Percentiles rank a stretch among this genome's conserved stretches.
Conservation (phyloP, 1,139 yeast genomes). For the Lodderomyces metapsilosis region DNA sequence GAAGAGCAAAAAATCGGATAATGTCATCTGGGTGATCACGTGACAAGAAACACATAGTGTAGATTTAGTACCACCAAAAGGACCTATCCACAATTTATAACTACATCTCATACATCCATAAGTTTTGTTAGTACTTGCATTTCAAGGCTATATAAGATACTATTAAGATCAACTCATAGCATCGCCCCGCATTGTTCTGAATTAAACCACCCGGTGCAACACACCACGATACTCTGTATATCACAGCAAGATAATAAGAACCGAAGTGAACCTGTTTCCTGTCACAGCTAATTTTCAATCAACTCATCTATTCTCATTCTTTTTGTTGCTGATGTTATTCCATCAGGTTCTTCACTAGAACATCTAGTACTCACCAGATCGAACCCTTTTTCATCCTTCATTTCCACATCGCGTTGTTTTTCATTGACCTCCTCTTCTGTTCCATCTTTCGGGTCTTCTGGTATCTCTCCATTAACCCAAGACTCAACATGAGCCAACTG, state of each 20-base stretch:
- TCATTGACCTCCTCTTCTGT: neutral
- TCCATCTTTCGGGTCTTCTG: constrained; percentile 5
- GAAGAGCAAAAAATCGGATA: too few relatives aligned
- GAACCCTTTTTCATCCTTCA: constrained; percentile 9
- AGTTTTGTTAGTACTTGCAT: neutral
- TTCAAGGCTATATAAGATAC: neutral
- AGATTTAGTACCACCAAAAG: too few relatives aligned
- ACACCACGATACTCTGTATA: too few relatives aligned
- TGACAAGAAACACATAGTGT: too few relatives aligned
- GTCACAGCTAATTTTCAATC: constrained; percentile 1
- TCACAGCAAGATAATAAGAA: too few relatives aligned
- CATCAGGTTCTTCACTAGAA: constrained; percentile 15
- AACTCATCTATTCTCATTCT: constrained; percentile 15
- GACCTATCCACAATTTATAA: too few relatives aligned
- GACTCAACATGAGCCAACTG: constrained; percentile 80
- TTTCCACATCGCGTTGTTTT: constrained; percentile 9
- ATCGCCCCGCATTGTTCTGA: neutral
- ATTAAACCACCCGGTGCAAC: too few relatives aligned
- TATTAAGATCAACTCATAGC: neutral
- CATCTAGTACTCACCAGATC: constrained; percentile 8
- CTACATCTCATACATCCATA: too few relatives aligned
- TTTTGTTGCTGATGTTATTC: constrained; percentile 14
- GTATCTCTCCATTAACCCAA: constrained; percentile 62
- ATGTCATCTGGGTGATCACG: too few relatives aligned
- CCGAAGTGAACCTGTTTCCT: too few relatives aligned